Percentiles rank a stretch among this genome's conserved stretches.
Evolutionary conservation across 2,329 filamentous ascomycete species (phyloP).

Genomic region (Paracoccidioides brasiliensis): DNA sequence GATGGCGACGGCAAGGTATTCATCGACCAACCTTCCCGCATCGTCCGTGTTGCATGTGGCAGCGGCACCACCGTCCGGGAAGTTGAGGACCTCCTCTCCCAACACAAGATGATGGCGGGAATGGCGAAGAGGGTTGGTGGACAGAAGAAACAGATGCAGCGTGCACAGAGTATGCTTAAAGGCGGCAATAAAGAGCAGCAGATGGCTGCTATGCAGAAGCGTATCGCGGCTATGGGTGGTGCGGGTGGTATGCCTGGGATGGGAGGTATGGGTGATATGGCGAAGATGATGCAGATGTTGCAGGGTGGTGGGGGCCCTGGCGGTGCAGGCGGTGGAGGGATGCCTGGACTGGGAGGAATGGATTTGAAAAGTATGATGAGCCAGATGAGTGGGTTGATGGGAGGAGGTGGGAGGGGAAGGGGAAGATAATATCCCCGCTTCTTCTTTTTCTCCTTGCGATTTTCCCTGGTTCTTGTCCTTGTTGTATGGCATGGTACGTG

Average conservation of each 20-base stretch:
- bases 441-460: constrained; percentile 14
- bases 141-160: constrained; percentile 95
- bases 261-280: constrained; percentile 65
- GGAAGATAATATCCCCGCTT: constrained; percentile 6
- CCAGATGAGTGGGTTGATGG: constrained; percentile 55
- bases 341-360: constrained; percentile 45
- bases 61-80: constrained; percentile 84
- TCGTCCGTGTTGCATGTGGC: constrained; percentile 81
- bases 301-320: constrained; percentile 57
- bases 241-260: constrained; percentile 48
- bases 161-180: constrained; percentile 78
- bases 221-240: constrained; percentile 83
- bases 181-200: constrained; percentile 87
- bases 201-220: constrained; percentile 93
- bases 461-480: constrained; percentile 4
- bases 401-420: constrained; percentile 27
- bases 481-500: neutral
- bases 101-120: constrained; percentile 96
- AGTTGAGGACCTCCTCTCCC: constrained; percentile 92
- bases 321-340: constrained; percentile 37
- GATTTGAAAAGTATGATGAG: constrained; percentile 63
- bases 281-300: constrained; percentile 97
- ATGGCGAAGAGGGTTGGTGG: constrained; percentile 99
- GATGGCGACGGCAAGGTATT: constrained; percentile 93
- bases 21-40: constrained; percentile 78